These are phyloP conservation scores for Wallacemonas rigidus DNA, from an alignment of 208 protist genomes.

Conservation along the genomic window DNA sequence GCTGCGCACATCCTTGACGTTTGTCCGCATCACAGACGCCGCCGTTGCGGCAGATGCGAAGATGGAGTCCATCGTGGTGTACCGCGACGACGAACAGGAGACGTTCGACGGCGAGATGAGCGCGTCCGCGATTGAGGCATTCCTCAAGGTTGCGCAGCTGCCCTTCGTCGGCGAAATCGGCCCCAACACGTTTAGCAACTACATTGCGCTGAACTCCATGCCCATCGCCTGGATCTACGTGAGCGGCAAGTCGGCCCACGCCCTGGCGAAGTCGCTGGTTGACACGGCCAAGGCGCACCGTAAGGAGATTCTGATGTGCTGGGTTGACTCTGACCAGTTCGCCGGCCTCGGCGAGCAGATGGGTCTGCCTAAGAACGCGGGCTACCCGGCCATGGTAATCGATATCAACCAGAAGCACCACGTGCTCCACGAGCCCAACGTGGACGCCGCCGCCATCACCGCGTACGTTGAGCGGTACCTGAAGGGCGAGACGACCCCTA, in stretches of 20 bases:
- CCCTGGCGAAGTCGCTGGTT: slow-evolving; percentile 31
- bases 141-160: slow-evolving; percentile 52
- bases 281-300: slow-evolving; percentile 76
- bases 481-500: slow-evolving; percentile 46
- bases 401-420: slow-evolving; percentile 50
- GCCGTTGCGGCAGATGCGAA: slow-evolving; percentile 43
- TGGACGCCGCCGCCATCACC: slow-evolving; percentile 44
- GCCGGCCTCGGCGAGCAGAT: slow-evolving; percentile 60
- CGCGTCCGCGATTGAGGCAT: slow-evolving; percentile 40
- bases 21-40: slow-evolving; percentile 63
- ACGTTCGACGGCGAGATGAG: slow-evolving; percentile 36
- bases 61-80: slow-evolving; percentile 70
- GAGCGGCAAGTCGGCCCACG: slow-evolving; percentile 26
- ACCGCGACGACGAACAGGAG: slow-evolving; percentile 52
- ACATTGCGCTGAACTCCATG: slow-evolving; percentile 47
- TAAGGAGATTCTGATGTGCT: slow-evolving; percentile 71
- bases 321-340: slow-evolving; percentile 74
- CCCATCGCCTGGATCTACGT: slow-evolving; percentile 81
- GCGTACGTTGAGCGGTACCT: slow-evolving; percentile 63
- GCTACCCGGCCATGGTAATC: slow-evolving; percentile 82
- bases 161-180: slow-evolving; percentile 74
- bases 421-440: slow-evolving; percentile 44
- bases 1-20: slow-evolving; percentile 51
- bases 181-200: slow-evolving; percentile 62
- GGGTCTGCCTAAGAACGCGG: slow-evolving; percentile 51